These are phyloP conservation scores for Cercospora sp. DNA, from an alignment of 2,329 filamentous ascomycete species.

Conservation along the genomic window DNA sequence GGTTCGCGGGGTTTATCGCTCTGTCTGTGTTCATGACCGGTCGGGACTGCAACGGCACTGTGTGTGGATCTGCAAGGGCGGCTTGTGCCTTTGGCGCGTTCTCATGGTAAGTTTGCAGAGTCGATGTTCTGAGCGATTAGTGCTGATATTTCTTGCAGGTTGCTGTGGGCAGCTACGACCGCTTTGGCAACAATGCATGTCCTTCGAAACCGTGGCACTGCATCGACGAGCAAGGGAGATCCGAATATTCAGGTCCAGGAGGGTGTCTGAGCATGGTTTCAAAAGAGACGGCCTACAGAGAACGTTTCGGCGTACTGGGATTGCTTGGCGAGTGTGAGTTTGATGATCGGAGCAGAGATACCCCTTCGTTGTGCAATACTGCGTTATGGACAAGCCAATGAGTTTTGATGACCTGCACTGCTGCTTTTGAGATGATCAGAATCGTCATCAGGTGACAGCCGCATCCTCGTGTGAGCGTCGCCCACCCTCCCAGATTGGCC, in stretches of 20 bases:
- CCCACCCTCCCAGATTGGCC: not conserved
- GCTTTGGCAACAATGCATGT: conserved; percentile 52
- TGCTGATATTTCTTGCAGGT: conserved; percentile 41
- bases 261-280: conserved; percentile 38
- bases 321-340: not conserved
- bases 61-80: conserved; percentile 54
- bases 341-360: not conserved
- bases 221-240: conserved; percentile 27
- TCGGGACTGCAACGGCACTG: conserved; percentile 54
- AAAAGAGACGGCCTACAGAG: conserved; percentile 7
- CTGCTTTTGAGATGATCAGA: not conserved
- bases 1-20: conserved; percentile 84
- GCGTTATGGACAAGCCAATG: not conserved
- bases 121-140: not conserved
- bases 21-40: conserved; percentile 66
- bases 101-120: conserved; percentile 52
- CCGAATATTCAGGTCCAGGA: conserved; percentile 43
- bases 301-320: not conserved
- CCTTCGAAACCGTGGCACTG: conserved; percentile 41
- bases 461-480: not conserved
- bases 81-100: conserved; percentile 68
- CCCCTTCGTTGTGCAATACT: not conserved
- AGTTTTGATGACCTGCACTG: not conserved
- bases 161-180: conserved; percentile 55
- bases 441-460: not conserved